Base-by-base conservation (phyloP, 2,329 filamentous ascomycete species). In the Claviceps purpurea region DNA sequence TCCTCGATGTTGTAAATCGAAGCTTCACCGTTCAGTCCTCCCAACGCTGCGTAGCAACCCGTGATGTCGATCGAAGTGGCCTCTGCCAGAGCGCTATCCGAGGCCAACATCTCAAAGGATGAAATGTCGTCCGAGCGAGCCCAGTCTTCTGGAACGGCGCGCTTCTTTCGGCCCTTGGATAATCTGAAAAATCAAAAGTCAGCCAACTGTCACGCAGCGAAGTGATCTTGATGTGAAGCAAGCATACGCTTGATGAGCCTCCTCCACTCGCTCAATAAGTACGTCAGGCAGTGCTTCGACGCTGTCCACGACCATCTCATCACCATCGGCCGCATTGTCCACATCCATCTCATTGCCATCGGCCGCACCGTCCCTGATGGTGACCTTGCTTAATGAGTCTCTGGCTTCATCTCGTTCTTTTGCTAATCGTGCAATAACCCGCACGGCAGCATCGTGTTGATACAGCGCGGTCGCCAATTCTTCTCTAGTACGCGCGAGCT, bases 361-460 rank as follows among this genome's bases (percentile, higher is more conserved):
- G 11, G 69, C 70, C 3, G 70, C 69, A 52, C 69, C 68, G 52
- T 70, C 70, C 26, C 82, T 81, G 45, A 96, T 82, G 2, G 87
- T 87, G 14, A 97, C 79, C 65, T 87, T 89, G 39, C 89, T 89
- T 50, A 98, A 73, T 14, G 93, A 88, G 68, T 93, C 86, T 58
- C 91, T 79, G 46, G 93, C 90, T 68, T 97, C 90, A 62, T 98
- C 90, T 56, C 93, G 76, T 74, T 98, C 93, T 65, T 81, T 85
- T n/a, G 87, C 86, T 65, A 98, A 67, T 47, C 91, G 81, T 58
- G 89, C 89, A 69, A 98, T 95, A 48, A 98, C 93, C 56, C 93
- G 79, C 49, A 95, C 84, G n/a, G 93, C 93, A 2, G 93, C 91
- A 74, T 98, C 93, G 61, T 97, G 88, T 70, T 97, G 91, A 70